Evolutionary conservation across 2,329 filamentous ascomycete species (phyloP).

Genomic region (Domatiomyces globalis): DNA sequence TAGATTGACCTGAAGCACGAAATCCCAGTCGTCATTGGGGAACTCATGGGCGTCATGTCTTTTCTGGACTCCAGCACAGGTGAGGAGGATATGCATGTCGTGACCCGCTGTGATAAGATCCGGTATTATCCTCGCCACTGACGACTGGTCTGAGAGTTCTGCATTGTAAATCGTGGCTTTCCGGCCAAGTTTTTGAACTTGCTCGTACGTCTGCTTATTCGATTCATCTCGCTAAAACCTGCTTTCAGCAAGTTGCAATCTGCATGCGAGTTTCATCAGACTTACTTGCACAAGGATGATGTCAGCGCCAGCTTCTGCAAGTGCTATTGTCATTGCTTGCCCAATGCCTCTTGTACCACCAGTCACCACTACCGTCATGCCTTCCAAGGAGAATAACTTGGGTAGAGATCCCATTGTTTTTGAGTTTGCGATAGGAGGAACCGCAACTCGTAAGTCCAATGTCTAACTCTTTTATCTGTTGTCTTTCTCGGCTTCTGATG

Average conservation of each 20-base stretch:
- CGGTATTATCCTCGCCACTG: conserved; percentile 29
- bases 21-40: conserved; percentile 61
- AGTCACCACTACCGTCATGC: conserved; percentile 33
- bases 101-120: conserved; percentile 28
- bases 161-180: conserved; percentile 31
- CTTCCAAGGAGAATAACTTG: conserved; percentile 20
- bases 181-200: conserved; percentile 25
- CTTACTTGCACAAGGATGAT: conserved; percentile 27
- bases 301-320: conserved; percentile 35
- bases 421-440: not conserved
- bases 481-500: not conserved
- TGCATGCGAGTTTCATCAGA: not conserved
- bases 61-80: conserved; percentile 75
- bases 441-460: not conserved
- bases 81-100: conserved; percentile 64
- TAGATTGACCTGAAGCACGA: conserved; percentile 78
- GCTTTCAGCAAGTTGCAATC: not conserved
- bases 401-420: conserved; percentile 5
- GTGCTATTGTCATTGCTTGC: conserved; percentile 32
- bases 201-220: conserved; percentile 28
- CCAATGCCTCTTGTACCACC: conserved; percentile 36
- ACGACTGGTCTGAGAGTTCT: conserved; percentile 29
- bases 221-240: conserved; percentile 36
- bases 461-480: not conserved
- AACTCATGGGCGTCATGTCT: conserved; percentile 63